Evolutionary conservation across 2,329 filamentous ascomycete species (phyloP).

Genomic region (Pestalotiopsis fici): DNA sequence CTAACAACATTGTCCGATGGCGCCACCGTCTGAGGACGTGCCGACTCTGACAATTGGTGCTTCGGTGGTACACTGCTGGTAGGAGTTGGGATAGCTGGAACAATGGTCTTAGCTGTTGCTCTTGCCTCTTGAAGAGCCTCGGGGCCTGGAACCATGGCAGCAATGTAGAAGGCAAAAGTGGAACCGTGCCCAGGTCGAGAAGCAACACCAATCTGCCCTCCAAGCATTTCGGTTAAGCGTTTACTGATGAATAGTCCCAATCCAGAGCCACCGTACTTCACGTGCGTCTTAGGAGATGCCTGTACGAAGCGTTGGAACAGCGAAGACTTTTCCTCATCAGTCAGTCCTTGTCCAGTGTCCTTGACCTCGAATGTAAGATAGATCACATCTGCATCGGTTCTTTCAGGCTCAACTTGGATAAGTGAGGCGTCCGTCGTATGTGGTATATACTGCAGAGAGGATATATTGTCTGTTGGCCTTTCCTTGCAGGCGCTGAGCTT

Average conservation of each 20-base stretch:
- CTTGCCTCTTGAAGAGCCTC: conserved; percentile 41
- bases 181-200: conserved; percentile 67
- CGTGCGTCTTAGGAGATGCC: conserved; percentile 66
- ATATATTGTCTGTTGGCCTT: conserved; percentile 42
- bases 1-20: conserved; percentile 36
- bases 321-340: conserved; percentile 61
- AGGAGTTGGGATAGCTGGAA: conserved; percentile 26
- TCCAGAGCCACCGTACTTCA: conserved; percentile 70
- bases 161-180: conserved; percentile 76
- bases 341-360: conserved; percentile 68
- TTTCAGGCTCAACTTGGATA: conserved; percentile 40
- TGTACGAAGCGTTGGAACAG: conserved; percentile 69
- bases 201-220: conserved; percentile 72
- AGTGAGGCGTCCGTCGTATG: conserved; percentile 46
- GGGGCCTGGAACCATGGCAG: conserved; percentile 41
- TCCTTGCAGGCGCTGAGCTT: conserved; percentile 46
- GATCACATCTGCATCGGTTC: conserved; percentile 47
- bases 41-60: not conserved
- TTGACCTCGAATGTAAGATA: conserved; percentile 72
- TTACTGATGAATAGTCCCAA: conserved; percentile 74
- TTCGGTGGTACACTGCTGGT: conserved; percentile 10
- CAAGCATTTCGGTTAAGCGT: conserved; percentile 73
- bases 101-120: conserved; percentile 34
- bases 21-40: conserved; percentile 9
- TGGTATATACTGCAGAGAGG: conserved; percentile 63